Evolutionary conservation across 2,329 filamentous ascomycete genomes (phyloP).

Genomic region (Cladosporium sp.): DNA sequence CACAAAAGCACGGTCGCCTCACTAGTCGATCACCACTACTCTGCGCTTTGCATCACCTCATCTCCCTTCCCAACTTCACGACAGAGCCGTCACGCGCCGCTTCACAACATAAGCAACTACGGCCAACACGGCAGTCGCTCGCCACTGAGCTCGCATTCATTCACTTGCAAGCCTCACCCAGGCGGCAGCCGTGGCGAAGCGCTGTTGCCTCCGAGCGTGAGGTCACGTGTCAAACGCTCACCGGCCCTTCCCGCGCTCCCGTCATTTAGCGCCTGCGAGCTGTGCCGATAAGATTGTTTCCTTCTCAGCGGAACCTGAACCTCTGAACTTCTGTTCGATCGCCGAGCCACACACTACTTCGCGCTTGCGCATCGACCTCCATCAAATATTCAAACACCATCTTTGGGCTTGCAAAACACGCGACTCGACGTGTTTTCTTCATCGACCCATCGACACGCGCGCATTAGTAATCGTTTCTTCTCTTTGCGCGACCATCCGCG

Average conservation of each 20-base stretch:
- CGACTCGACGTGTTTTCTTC: slow-evolving; percentile 16
- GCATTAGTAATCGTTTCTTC: slow-evolving; percentile 16
- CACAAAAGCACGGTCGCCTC: slow-evolving; percentile 13
- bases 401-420: slow-evolving; percentile 9
- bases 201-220: slow-evolving; percentile 6
- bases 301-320: slow-evolving; percentile 18
- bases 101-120: neutral
- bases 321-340: slow-evolving; percentile 20
- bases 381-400: slow-evolving; percentile 18
- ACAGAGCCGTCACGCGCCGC: slow-evolving; percentile 6
- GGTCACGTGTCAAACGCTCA: slow-evolving; percentile 11
- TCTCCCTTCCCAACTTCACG: neutral
- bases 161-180: neutral
- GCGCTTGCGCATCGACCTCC: slow-evolving; percentile 19
- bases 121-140: neutral
- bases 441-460: slow-evolving; percentile 15
- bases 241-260: neutral
- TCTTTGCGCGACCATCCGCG: slow-evolving; percentile 15
- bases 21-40: slow-evolving; percentile 15
- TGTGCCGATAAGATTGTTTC: slow-evolving; percentile 19
- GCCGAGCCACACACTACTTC: slow-evolving; percentile 24
- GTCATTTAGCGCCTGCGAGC: neutral
- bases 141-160: neutral
- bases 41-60: slow-evolving; percentile 18
- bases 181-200: slow-evolving; percentile 2